phyloP scores from a whole-genome alignment of 306 rosid genomes.

The Rosa persica region DNA sequence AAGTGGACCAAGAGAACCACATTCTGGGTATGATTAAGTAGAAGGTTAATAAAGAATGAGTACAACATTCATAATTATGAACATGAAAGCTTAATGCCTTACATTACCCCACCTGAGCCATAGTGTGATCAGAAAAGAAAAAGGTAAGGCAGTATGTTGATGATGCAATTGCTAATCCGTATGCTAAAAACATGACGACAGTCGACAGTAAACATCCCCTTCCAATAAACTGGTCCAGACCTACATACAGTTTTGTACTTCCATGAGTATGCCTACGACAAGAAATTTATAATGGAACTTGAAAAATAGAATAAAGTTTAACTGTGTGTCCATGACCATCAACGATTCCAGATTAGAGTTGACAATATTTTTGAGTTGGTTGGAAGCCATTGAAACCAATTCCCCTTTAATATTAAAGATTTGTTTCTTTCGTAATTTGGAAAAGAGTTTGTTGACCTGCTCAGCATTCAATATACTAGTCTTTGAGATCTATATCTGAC shows the following conservation, averaged over 20 bases:
- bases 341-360: not conserved
- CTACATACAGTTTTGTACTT: constrained; percentile 33
- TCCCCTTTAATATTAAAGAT: not conserved
- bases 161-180: constrained; percentile 90
- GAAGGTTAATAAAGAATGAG: not conserved
- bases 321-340: not conserved
- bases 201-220: constrained; percentile 68
- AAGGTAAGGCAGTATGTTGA: constrained; percentile 93
- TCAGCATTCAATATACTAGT: not conserved
- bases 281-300: not conserved
- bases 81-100: constrained; percentile 7
- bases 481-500: not conserved
- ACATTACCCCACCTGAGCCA: constrained; percentile 74
- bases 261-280: constrained; percentile 10
- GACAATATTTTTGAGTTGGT: not conserved
- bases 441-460: not conserved
- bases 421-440: not conserved
- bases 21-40: constrained; percentile 47
- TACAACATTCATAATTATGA: constrained; percentile 27
- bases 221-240: constrained; percentile 95
- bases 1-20: constrained; percentile 87
- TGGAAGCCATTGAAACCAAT: not conserved
- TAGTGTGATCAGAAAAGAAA: constrained; percentile 79
- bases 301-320: not conserved
- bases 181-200: constrained; percentile 67